phyloP scores from a whole-genome alignment of 805 yeast species.

The Saturnispora ahearnii region DNA sequence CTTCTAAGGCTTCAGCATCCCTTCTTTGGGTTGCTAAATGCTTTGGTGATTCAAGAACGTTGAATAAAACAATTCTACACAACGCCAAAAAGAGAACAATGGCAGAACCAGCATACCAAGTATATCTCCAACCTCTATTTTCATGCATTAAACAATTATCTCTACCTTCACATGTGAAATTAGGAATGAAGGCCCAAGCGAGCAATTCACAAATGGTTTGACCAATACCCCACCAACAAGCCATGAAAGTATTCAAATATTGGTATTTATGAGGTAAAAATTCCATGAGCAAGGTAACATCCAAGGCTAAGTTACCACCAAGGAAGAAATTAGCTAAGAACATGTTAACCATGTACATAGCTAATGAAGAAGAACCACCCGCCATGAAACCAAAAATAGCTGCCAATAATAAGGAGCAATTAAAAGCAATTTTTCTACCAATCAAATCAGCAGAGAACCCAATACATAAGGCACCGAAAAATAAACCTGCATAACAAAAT shows the following conservation, averaged over 20 bases:
- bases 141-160: constrained; percentile 35
- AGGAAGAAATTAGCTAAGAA: constrained; percentile 37
- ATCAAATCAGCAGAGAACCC: constrained; percentile 48
- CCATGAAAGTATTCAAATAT: constrained; percentile 44
- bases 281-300: constrained; percentile 45
- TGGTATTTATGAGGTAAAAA: constrained; percentile 43
- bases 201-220: constrained; percentile 44
- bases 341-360: constrained; percentile 42
- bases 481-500: constrained; percentile 41
- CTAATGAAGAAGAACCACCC: constrained; percentile 43
- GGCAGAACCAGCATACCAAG: constrained; percentile 45
- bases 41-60: constrained; percentile 48
- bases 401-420: constrained; percentile 38
- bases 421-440: constrained; percentile 46
- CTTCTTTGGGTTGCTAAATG: constrained; percentile 41
- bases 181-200: constrained; percentile 49
- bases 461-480: constrained; percentile 47
- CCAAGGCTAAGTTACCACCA: constrained; percentile 52
- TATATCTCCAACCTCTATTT: constrained; percentile 58
- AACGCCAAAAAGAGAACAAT: constrained; percentile 41
- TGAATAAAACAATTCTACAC: constrained; percentile 36
- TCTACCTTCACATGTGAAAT: constrained; percentile 37
- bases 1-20: constrained; percentile 40
- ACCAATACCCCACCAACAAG: constrained; percentile 57
- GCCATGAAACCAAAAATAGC: constrained; percentile 43